phyloP scores from a whole-genome alignment of 768 basidiomycete species.

The Rhodotorula toruloides region DNA sequence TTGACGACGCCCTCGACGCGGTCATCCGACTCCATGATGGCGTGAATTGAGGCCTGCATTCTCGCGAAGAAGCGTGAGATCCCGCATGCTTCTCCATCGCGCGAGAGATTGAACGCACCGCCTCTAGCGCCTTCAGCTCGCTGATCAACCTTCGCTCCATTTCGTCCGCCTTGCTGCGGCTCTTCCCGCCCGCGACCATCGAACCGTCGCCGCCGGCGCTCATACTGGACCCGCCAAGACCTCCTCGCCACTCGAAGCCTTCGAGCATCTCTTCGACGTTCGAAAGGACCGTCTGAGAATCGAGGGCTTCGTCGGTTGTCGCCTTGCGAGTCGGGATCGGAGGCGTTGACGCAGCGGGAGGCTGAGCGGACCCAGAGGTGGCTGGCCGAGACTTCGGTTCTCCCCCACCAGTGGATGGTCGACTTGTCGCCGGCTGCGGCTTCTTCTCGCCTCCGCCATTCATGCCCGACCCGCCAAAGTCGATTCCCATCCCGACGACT shows the following conservation, averaged over 20 bases:
- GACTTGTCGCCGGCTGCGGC: not conserved
- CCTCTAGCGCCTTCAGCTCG: constrained; percentile 87
- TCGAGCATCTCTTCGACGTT: constrained; percentile 99
- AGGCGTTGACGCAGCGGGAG: not conserved
- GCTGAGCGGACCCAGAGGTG: too few species aligned
- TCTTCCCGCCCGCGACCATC: constrained; percentile 64
- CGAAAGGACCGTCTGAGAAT: constrained; percentile 70
- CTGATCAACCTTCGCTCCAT: constrained; percentile 84
- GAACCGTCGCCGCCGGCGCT: constrained; percentile 40
- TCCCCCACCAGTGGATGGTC: too few species aligned
- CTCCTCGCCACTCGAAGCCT: constrained; percentile 84
- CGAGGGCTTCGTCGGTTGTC: constrained; percentile 46
- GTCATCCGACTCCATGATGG: constrained; percentile 93
- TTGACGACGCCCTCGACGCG: constrained; percentile 77
- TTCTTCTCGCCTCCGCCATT: not conserved
- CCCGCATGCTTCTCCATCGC: too few species aligned
- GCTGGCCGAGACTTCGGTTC: too few species aligned
- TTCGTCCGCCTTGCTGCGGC: constrained; percentile 70
- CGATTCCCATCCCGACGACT: constrained; percentile 13
- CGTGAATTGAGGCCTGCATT: constrained; percentile 85
- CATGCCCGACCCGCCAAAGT: constrained; percentile 1
- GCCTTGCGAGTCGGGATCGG: not conserved
- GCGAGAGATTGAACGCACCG: constrained; percentile 56
- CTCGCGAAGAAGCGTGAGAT: too few species aligned
- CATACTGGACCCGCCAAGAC: constrained; percentile 2